Base-by-base conservation (phyloP, 2,329 filamentous ascomycete species). In the Herpotrichia juniperi region DNA sequence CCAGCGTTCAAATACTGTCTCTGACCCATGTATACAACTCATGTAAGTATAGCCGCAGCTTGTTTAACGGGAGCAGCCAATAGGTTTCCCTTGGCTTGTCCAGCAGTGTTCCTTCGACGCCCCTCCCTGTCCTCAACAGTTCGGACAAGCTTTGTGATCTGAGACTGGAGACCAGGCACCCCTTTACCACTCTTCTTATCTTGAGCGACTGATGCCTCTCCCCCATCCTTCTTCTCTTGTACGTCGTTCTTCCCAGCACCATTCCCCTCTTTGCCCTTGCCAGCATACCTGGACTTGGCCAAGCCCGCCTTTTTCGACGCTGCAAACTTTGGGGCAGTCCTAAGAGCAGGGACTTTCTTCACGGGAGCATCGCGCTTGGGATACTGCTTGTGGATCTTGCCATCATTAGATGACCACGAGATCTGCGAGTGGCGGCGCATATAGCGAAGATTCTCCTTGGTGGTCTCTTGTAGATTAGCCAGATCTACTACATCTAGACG, bases 371-470 rank as follows among this genome's bases (percentile, higher is more conserved):
- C 48, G 14, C 26, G 34, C 19, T 48, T 40, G 14, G 21, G 44
- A 3, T 16, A 26, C n/a, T 37, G 17, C 16, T 50, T 46, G 14
- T 14, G 14, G 22, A 39, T 4, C 10, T 31, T 47, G 11, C 28
- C 49, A 22, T 50, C 50, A 31, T 40, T 37, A 4, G 60, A 57
- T 4, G 49, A 32, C 47, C 45, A 51, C 32, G 52, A 54, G 24
- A 51, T 42, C 19, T 59, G 40, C 1, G 58, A 60, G 39, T 49
- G 48, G 17, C 52, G 56, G 17, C 50, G 53, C 16, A 50, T 40
- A 40, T 28, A 46, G 22, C n/a, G 50, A 25, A 24, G 14, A 14
- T 37, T 45, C 19, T 44, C 43, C 10, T 24, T 6, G 17, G 43
- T 46, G 17, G 17, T 21, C 17, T 34, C 3, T 31, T 43, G 24